Evolutionary conservation across 805 yeast species (phyloP).

Genomic region (Torulaspora maleeae): DNA sequence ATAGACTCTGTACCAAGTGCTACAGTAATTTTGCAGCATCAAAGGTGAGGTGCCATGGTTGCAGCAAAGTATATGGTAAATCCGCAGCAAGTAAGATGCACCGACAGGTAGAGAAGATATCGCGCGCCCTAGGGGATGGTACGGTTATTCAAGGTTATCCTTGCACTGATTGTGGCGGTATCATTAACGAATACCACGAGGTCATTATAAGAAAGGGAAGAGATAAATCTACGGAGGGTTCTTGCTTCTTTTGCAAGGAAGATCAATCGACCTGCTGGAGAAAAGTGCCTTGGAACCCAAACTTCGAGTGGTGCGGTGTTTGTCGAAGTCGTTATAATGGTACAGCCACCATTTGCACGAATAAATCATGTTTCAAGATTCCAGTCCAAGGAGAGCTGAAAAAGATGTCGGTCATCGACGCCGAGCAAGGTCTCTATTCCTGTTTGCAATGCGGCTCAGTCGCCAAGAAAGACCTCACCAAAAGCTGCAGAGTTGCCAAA

Average conservation of each 20-base stretch:
- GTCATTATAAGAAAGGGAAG: too few relatives aligned
- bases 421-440: neutral
- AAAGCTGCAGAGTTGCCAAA: neutral
- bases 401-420: neutral
- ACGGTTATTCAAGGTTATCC: neutral
- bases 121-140: neutral
- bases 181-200: neutral
- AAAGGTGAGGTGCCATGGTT: neutral
- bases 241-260: neutral
- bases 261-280: slow-evolving; percentile 4
- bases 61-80: neutral
- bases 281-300: slow-evolving; percentile 7
- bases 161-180: slow-evolving; percentile 1
- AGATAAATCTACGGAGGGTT: neutral
- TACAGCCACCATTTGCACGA: slow-evolving; percentile 7
- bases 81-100: neutral
- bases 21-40: neutral
- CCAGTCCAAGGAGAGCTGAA: slow-evolving; percentile 4
- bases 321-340: slow-evolving; percentile 9
- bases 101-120: neutral
- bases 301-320: slow-evolving; percentile 7
- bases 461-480: neutral
- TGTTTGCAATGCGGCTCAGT: neutral
- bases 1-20: neutral
- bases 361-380: slow-evolving; percentile 4